These are phyloP conservation scores for Pseudogymnoascus sp. DNA, from an alignment of 2,329 filamentous ascomycete species.

Conservation along the genomic window DNA sequence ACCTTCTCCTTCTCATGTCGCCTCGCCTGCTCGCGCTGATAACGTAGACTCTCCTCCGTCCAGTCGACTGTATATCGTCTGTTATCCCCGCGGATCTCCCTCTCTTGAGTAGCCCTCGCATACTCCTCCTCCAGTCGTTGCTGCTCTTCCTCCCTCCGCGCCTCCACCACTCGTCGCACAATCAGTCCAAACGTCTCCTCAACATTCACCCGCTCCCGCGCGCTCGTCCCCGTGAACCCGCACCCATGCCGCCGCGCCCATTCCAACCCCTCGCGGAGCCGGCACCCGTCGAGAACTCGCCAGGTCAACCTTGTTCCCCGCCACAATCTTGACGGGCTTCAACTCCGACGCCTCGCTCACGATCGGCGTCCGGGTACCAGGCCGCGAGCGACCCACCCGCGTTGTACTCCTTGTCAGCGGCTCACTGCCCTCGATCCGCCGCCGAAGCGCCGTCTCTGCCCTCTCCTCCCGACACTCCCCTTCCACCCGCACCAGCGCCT, in stretches of 20 bases:
- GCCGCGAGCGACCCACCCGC: constrained; percentile 17
- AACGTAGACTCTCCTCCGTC: background rate
- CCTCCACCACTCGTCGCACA: constrained; percentile 54
- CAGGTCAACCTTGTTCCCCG: constrained; percentile 81
- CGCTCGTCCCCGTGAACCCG: constrained; percentile 87
- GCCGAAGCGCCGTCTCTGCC: constrained; percentile 60
- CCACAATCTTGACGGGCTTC: constrained; percentile 70
- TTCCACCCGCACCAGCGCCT: constrained; percentile 79
- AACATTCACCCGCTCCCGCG: constrained; percentile 77
- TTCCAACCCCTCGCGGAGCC: constrained; percentile 65
- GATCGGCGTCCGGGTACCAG: constrained; percentile 18
- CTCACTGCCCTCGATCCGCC: constrained; percentile 19
- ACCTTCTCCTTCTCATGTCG: constrained; percentile 11
- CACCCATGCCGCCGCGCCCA: constrained; percentile 69
- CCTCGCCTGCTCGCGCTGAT: background rate
- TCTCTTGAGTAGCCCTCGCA: background rate
- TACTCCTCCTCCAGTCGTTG: background rate
- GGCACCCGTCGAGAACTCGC: constrained; percentile 62
- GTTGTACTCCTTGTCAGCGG: constrained; percentile 12
- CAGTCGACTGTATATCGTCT: constrained; percentile 1
- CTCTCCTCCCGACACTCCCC: constrained; percentile 1
- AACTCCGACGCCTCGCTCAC: constrained; percentile 43
- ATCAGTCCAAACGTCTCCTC: constrained; percentile 79
- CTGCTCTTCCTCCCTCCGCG: constrained; percentile 18
- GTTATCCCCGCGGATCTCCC: background rate